Conservation (phyloP, 768 basidiomycete genomes). For the Serendipita sp. region DNA sequence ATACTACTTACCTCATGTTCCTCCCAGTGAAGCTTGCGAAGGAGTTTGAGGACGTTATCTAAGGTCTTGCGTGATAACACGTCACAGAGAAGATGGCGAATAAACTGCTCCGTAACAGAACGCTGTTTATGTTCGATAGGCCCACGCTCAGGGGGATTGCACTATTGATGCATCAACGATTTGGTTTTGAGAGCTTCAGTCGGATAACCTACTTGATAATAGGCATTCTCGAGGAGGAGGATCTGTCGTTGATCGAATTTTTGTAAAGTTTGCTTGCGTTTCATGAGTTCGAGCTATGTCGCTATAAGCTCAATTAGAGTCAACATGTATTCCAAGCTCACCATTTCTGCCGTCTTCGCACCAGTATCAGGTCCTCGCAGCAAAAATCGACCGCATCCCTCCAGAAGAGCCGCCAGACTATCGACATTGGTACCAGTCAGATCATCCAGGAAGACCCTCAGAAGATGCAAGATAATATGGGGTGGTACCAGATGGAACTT, state of each 20-base stretch:
- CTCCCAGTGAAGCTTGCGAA: constrained; percentile 96
- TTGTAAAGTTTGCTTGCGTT: constrained; percentile 81
- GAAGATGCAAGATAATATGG: constrained; percentile 84
- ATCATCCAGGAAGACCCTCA: constrained; percentile 95
- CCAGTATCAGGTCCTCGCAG: constrained; percentile 75
- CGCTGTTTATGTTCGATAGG: constrained; percentile 76
- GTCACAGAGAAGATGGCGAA: constrained; percentile 88
- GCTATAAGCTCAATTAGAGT: not conserved
- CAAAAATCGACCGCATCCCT: constrained; percentile 86
- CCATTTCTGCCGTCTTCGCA: constrained; percentile 80
- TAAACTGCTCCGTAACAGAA: constrained; percentile 77
- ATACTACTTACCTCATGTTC: constrained; percentile 26
- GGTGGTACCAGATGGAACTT: constrained; percentile 85
- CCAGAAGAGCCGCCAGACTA: constrained; percentile 76
- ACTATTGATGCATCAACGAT: constrained; percentile 30
- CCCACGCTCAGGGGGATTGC: constrained; percentile 89
- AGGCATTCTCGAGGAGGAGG: constrained; percentile 88
- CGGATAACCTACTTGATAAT: constrained; percentile 57
- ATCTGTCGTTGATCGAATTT: constrained; percentile 85
- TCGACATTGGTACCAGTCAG: constrained; percentile 87
- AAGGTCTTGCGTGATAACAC: constrained; percentile 85
- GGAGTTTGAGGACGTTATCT: constrained; percentile 84
- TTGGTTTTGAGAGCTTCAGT: constrained; percentile 1
- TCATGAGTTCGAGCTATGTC: constrained; percentile 74
- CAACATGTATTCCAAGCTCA: constrained; percentile 17